phyloP scores from a whole-genome alignment of 345 rosid species.

The Melaleuca quinquenervia region DNA sequence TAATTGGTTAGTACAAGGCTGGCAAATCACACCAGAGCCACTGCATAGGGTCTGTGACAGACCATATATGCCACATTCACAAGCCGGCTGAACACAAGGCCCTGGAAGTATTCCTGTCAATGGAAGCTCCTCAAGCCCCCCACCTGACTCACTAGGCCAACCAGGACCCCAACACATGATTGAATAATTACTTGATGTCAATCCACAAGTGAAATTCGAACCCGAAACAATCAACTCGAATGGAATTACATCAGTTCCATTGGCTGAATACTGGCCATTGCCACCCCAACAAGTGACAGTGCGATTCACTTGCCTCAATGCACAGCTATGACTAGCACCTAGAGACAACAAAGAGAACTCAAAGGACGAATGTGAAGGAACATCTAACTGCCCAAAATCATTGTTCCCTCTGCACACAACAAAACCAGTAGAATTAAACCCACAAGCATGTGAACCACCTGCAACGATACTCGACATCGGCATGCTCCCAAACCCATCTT shows the following conservation, averaged over 20 bases:
- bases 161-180: slow-evolving; percentile 73
- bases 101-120: slow-evolving; percentile 52
- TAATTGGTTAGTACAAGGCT: slow-evolving; percentile 12
- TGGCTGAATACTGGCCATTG: slow-evolving; percentile 17
- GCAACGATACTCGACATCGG: slow-evolving; percentile 43
- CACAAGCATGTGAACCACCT: slow-evolving; percentile 74
- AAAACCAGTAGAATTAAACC: slow-evolving; percentile 40
- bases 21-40: slow-evolving; percentile 46
- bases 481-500: slow-evolving; percentile 28
- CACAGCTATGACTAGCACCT: slow-evolving; percentile 61
- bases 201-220: slow-evolving; percentile 60
- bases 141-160: slow-evolving; percentile 14
- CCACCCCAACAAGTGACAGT: slow-evolving; percentile 83
- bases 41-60: slow-evolving; percentile 37
- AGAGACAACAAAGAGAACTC: slow-evolving; percentile 45
- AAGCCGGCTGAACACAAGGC: slow-evolving; percentile 49
- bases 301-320: slow-evolving; percentile 19
- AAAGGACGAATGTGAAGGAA: slow-evolving; percentile 21
- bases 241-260: slow-evolving; percentile 9
- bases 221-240: slow-evolving; percentile 73
- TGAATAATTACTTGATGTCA: slow-evolving; percentile 26
- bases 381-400: slow-evolving; percentile 37
- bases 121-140: slow-evolving; percentile 8
- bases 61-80: slow-evolving; percentile 35
- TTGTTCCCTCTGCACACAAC: slow-evolving; percentile 53